Conservation (phyloP, 257 asterid genomes). For the Haberlea rhodopensis region DNA sequence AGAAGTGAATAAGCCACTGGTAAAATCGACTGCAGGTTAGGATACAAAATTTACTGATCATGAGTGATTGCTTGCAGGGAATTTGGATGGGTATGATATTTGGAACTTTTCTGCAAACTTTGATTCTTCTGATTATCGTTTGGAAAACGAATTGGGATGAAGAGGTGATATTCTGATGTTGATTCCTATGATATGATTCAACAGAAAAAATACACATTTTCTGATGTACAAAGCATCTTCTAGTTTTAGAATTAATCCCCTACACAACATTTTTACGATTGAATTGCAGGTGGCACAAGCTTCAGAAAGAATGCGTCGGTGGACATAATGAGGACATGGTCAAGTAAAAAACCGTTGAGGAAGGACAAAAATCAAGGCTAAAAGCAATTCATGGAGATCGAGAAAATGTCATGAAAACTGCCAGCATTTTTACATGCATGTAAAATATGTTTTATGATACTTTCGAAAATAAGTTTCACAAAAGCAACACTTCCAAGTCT, state of each 20-base stretch:
- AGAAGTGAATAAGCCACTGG: not conserved
- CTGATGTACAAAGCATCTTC: not conserved
- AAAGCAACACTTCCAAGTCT: too few relatives aligned
- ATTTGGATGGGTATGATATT: constrained; percentile 98
- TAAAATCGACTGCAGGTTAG: not conserved
- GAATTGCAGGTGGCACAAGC: constrained; percentile 78
- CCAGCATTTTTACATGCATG: too few relatives aligned
- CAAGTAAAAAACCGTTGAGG: not conserved
- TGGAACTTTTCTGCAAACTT: constrained; percentile 82
- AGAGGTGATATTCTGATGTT: constrained; percentile 51
- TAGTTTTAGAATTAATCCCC: not conserved
- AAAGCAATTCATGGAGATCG: not conserved
- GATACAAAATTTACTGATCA: constrained; percentile 8
- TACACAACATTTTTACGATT: not conserved
- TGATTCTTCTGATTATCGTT: constrained; percentile 57
- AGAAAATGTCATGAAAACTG: not conserved
- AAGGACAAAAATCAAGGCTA: not conserved
- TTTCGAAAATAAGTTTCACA: too few relatives aligned
- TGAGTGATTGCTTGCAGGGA: constrained; percentile 46
- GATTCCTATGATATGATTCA: not conserved
- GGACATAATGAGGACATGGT: constrained; percentile 32
- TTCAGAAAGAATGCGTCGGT: constrained; percentile 64
- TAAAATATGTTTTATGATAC: too few relatives aligned
- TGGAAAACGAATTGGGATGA: constrained; percentile 85
- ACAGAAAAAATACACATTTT: not conserved